Base-by-base conservation (phyloP, 768 basidiomycete species). In the Tricholoma saponaceum region DNA sequence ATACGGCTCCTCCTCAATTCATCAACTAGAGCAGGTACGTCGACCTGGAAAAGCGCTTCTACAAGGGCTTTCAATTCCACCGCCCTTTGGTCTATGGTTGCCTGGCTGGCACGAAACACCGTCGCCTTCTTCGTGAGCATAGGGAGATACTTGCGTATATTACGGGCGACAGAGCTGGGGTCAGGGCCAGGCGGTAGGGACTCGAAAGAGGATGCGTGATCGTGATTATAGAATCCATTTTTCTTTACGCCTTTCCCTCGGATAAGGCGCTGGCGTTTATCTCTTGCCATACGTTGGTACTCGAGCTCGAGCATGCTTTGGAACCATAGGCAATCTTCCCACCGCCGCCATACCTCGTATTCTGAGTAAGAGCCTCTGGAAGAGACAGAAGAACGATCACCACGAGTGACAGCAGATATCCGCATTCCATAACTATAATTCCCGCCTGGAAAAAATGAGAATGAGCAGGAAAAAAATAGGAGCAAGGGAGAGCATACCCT, bases 101-200 rank as follows among this genome's bases (percentile, higher is more conserved):
- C 80, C 62, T 84, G 83, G 65, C 83, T 89, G 1, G 85, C 79
- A 26, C 85, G 82, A 69, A 93, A 93, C 41, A 93, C 63, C 0
- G 84, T 84, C 3, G 82, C 86, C 65, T 86, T 89, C 71, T 86
- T 89, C 2, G 83, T 81, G 39, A 93, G 77, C 54, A 76, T 77
- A 18, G 91, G 91, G 2, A 93, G 66, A 63, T 83, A 71, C 5
- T 79, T 62, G 64, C 91, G 89, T 41, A 92, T 79, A 58, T 89
- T 82, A 52, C 76, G 80, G n/a, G 84, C 83, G 43, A 92, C 80
- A 13, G 85, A 84, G 50, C 80, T 82, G 5, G 89, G 89, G 63
- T 90, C 80, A n/a, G 90, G 90, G 7, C 90, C 91, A 6, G 88
- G 87, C 12, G 91, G 91, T 18, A 93, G 78, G 0, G 90, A 92